phyloP scores from a whole-genome alignment of 495 filamentous ascomycete species.

The Daldinia concentrica region DNA sequence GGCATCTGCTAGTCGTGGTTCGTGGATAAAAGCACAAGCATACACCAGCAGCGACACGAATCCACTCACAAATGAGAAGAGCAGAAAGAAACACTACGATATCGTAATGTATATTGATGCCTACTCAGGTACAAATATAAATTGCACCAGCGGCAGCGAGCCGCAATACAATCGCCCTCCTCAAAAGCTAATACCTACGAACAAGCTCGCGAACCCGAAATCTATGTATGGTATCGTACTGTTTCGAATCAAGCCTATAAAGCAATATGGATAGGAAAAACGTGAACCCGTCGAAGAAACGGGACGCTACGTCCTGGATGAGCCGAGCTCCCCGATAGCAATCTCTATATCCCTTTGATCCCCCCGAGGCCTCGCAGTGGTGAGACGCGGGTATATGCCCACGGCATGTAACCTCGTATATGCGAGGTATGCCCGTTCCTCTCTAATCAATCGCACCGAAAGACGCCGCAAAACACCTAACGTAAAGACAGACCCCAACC shows the following conservation, averaged over 20 bases:
- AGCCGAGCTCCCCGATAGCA: not conserved
- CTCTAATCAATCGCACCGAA: not conserved
- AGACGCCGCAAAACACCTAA: constrained; percentile 13
- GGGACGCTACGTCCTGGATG: not conserved
- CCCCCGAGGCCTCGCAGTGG: not conserved
- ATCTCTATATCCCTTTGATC: not conserved
- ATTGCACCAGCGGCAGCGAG: constrained; percentile 1
- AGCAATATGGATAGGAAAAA: not conserved
- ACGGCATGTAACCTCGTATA: constrained; percentile 22
- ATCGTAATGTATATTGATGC: not conserved
- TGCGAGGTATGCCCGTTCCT: constrained; percentile 22
- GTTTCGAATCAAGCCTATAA: constrained; percentile 11
- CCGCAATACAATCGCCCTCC: not conserved
- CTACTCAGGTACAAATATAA: not conserved
- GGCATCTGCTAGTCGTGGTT: too few relatives aligned
- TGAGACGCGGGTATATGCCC: not conserved
- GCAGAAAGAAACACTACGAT: not conserved
- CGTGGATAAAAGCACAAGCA: too few relatives aligned
- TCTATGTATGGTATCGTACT: constrained; percentile 24
- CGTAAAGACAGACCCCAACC: constrained; percentile 8
- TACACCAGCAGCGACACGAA: too few relatives aligned
- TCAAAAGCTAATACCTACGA: not conserved
- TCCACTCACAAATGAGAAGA: too few relatives aligned
- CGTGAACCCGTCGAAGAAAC: not conserved
- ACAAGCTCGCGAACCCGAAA: constrained; percentile 8